phyloP scores from a whole-genome alignment of 495 filamentous ascomycete species.

The Penicillium cinerascens region DNA sequence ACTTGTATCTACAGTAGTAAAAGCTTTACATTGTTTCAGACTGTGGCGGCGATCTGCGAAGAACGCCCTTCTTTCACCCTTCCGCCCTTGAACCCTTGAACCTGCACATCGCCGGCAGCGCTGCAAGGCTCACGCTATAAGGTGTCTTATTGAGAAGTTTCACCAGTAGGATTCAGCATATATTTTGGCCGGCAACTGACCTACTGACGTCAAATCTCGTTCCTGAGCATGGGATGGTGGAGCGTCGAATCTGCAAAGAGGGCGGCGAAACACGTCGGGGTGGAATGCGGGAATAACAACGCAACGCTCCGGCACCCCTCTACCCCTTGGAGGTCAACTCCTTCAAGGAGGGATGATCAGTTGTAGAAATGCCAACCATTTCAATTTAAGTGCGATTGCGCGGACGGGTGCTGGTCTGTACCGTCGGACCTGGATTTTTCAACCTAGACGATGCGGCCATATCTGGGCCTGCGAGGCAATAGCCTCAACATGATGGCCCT shows the following conservation, averaged over 20 bases:
- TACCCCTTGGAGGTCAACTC: neutral
- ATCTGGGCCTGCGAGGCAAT: constrained; percentile 19
- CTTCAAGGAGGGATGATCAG: neutral
- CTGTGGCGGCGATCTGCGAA: neutral
- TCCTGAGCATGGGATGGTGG: neutral
- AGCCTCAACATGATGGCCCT: constrained; percentile 21
- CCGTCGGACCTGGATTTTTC: neutral
- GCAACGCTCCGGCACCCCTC: too few species aligned
- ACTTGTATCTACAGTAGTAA: neutral
- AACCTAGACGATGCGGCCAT: constrained; percentile 5
- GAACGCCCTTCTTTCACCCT: neutral
- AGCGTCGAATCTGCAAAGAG: neutral
- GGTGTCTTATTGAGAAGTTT: neutral
- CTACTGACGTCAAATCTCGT: neutral
- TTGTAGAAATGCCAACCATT: neutral
- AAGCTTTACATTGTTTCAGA: neutral
- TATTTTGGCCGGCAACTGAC: neutral
- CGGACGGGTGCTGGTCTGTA: neutral
- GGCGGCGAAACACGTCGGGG: neutral
- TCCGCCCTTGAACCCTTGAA: neutral
- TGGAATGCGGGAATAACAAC: constrained; percentile 11
- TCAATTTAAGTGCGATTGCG: neutral
- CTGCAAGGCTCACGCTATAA: neutral
- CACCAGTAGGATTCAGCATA: neutral
- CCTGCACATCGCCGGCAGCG: neutral